phyloP scores from a whole-genome alignment of 75 land plant genomes.

The Cupressus sempervirens region DNA sequence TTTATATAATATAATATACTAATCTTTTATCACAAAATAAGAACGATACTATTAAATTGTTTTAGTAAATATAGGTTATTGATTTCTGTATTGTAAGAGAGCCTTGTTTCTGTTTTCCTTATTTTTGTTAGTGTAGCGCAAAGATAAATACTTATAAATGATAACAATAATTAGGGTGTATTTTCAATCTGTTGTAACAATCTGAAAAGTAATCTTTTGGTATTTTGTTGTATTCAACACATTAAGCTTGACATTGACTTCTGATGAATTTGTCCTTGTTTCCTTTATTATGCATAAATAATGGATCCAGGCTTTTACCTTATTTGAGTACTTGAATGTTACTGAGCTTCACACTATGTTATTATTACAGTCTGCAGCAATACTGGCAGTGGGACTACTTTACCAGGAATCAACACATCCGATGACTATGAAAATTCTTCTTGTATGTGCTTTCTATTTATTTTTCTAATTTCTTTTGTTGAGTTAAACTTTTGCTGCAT shows the following conservation, averaged over 20 bases:
- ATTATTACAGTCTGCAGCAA: conserved; percentile 81
- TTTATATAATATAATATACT: too few species aligned
- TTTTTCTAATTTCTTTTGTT: not conserved
- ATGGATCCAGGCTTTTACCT: not conserved
- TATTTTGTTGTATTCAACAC: not conserved
- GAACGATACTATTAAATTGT: not conserved
- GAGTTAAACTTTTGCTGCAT: not conserved
- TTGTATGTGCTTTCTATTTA: conserved; percentile 39
- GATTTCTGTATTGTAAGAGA: not conserved
- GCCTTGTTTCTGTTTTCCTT: not conserved
- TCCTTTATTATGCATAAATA: not conserved
- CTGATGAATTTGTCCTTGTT: not conserved
- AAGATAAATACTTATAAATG: not conserved
- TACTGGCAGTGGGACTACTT: conserved; percentile 84
- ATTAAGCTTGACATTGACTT: not conserved
- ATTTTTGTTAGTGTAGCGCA: not conserved
- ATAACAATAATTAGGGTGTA: not conserved
- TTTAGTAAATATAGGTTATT: not conserved
- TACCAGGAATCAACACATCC: conserved; percentile 97
- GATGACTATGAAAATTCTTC: conserved; percentile 72
- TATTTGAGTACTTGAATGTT: not conserved
- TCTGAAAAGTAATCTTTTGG: not conserved
- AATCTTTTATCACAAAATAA: too few species aligned
- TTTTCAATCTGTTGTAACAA: not conserved
- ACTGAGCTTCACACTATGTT: conserved; percentile 13